Evolutionary conservation across 306 rosid species (phyloP), one percentile per base, ranked within the genome.

Genomic region (Lagenaria siceraria): DNA sequence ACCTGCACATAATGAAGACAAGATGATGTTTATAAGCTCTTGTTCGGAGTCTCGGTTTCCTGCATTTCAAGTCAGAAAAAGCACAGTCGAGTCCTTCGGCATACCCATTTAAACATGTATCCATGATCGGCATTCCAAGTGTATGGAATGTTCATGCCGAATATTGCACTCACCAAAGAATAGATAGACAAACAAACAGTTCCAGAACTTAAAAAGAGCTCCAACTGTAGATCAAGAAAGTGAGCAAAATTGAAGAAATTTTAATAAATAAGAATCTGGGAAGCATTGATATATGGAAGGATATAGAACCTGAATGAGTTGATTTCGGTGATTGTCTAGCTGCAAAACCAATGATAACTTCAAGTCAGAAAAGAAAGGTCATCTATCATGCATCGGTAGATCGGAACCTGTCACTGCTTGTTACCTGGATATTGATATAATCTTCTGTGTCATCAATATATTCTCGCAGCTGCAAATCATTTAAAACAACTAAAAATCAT

Each of bases 401-500:
- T 24, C 14, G 2, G 10, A 70, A 24, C 7, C 52, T 70, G 43
- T 51, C n/a, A 22, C 11, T 9, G 21, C 33, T 74, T 11, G 6
- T 80, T 52, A 90, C 98, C 89, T 90, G 98, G 59, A 90, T 93
- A 78, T 93, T 93, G 58, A 93, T 89, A 81, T 93, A 93, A 84
- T 93, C 98, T 85, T 93, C 98, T 10, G 98, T 90, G 66, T 91
- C 97, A 62, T 92, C 96, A 17, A 92, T 89, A 59, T 92, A 92
- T 61, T 89, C 93, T 80, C 93, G 85, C 36, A 93, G 83, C 98
- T 93, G 90, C 77, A 86, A 81, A 81, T 48, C 10, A 77, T 55
- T 8, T 4, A 29, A 71, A 48, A 18, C 24, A 74, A 6, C 10
- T 10, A 56, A 68, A n/a, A 46, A 72, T 55, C 48, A n/a, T 65